Evolutionary conservation across 1,284 basidiomycete genomes (phyloP).

Genomic region (Papiliotrema nemorosa): DNA sequence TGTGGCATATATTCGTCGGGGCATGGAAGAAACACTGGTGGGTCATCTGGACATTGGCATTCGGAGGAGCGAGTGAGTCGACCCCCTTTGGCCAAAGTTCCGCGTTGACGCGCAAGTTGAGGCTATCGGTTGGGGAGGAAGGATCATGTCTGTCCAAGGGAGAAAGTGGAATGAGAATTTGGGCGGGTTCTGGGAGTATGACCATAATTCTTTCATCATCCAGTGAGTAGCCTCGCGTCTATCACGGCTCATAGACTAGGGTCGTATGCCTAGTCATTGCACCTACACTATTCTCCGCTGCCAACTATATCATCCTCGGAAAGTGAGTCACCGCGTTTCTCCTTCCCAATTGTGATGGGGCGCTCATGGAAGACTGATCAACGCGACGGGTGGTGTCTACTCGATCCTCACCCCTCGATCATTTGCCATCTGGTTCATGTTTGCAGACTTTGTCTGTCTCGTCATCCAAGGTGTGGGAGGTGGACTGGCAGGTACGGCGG

Average conservation of each 20-base stretch:
- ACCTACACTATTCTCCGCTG: slow-evolving; percentile 27
- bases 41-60: neutral
- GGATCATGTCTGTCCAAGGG: neutral
- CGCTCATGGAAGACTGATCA: neutral
- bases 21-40: neutral
- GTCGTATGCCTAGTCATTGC: slow-evolving; percentile 20
- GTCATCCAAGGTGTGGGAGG: slow-evolving; percentile 41
- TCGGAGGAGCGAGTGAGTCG: neutral
- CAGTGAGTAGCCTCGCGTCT: slow-evolving; percentile 6
- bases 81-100: neutral
- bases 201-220: slow-evolving; percentile 15
- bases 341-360: neutral
- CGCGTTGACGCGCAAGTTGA: neutral
- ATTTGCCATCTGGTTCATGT: slow-evolving; percentile 31
- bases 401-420: slow-evolving; percentile 20
- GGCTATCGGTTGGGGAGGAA: neutral
- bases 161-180: slow-evolving; percentile 2
- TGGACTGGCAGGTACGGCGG: slow-evolving; percentile 19
- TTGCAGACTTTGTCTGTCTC: slow-evolving; percentile 33
- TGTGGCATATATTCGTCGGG: neutral
- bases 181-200: slow-evolving; percentile 6
- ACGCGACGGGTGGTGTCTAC: slow-evolving; percentile 3
- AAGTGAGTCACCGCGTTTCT: slow-evolving; percentile 3
- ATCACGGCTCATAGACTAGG: neutral
- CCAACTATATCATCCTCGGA: slow-evolving; percentile 28